These are phyloP conservation scores for Verticillium longisporum DNA, from an alignment of 2,329 filamentous ascomycete genomes.

Conservation along the genomic window DNA sequence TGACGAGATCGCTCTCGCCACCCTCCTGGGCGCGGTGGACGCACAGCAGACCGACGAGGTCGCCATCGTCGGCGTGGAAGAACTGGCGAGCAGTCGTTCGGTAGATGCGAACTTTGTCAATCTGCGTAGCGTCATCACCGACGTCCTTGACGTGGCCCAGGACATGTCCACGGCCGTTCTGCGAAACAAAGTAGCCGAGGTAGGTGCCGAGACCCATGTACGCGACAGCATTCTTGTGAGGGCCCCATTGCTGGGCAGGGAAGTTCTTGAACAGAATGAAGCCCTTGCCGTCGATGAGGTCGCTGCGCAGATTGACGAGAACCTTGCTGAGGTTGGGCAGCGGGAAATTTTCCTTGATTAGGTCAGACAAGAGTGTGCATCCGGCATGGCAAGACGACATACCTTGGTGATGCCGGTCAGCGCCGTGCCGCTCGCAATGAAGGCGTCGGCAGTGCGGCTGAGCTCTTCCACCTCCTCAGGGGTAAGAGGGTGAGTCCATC, in stretches of 20 bases:
- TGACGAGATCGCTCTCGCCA: constrained; percentile 77
- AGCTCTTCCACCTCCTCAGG: constrained; percentile 62
- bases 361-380: not conserved
- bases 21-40: constrained; percentile 71
- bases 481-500: constrained; percentile 68
- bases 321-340: constrained; percentile 30
- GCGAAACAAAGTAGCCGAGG: constrained; percentile 80
- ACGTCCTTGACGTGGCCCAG: constrained; percentile 87
- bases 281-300: constrained; percentile 70
- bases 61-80: constrained; percentile 78
- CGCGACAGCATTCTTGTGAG: constrained; percentile 74
- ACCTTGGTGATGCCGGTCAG: constrained; percentile 57
- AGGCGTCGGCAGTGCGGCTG: constrained; percentile 58
- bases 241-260: constrained; percentile 68
- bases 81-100: constrained; percentile 79
- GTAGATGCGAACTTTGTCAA: constrained; percentile 85
- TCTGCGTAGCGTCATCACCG: constrained; percentile 72
- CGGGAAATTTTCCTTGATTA: constrained; percentile 31
- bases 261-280: constrained; percentile 88
- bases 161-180: constrained; percentile 80
- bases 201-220: constrained; percentile 87
- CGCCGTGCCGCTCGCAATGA: constrained; percentile 57
- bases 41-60: constrained; percentile 79
- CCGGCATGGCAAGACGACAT: not conserved
- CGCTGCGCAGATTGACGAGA: constrained; percentile 28